Conservation (phyloP, 148 eudicot species). For the Diospyros kaki region DNA sequence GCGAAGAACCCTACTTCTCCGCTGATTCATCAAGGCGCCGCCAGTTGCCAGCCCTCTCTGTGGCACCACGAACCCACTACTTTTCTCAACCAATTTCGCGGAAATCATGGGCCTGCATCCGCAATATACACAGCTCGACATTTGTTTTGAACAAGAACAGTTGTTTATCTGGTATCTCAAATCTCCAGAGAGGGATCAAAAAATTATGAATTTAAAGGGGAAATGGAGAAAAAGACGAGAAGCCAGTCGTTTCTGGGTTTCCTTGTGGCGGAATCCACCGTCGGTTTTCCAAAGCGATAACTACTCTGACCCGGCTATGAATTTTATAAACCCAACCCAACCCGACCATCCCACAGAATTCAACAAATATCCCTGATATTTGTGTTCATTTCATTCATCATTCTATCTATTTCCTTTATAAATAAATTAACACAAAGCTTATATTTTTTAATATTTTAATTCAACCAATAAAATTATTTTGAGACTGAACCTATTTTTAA, state of each 20-base stretch:
- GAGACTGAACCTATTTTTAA: too few relatives aligned
- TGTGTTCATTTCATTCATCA: too few relatives aligned
- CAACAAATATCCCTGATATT: too few relatives aligned
- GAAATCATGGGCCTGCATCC: slow-evolving; percentile 20
- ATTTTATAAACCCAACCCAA: too few relatives aligned
- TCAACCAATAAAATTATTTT: too few relatives aligned
- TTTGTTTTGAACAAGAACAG: neutral
- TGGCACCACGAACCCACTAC: neutral
- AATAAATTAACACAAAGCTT: too few relatives aligned
- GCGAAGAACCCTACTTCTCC: slow-evolving; percentile 23
- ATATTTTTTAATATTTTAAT: too few relatives aligned
- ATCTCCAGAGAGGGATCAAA: neutral
- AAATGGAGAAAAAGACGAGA: neutral
- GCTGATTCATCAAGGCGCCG: neutral
- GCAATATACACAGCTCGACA: slow-evolving; percentile 21
- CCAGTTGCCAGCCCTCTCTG: slow-evolving; percentile 14
- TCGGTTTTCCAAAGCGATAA: too few relatives aligned
- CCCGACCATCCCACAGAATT: too few relatives aligned
- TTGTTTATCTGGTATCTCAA: neutral
- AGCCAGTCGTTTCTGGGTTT: neutral
- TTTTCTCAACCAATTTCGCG: slow-evolving; percentile 6
- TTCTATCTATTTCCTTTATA: too few relatives aligned
- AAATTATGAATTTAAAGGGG: neutral
- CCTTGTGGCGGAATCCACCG: neutral
- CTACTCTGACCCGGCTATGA: too few relatives aligned